Percentiles rank a stretch among this genome's conserved stretches.
phyloP scores from a whole-genome alignment of 1,284 basidiomycete species.

The Malassezia obtusa region DNA sequence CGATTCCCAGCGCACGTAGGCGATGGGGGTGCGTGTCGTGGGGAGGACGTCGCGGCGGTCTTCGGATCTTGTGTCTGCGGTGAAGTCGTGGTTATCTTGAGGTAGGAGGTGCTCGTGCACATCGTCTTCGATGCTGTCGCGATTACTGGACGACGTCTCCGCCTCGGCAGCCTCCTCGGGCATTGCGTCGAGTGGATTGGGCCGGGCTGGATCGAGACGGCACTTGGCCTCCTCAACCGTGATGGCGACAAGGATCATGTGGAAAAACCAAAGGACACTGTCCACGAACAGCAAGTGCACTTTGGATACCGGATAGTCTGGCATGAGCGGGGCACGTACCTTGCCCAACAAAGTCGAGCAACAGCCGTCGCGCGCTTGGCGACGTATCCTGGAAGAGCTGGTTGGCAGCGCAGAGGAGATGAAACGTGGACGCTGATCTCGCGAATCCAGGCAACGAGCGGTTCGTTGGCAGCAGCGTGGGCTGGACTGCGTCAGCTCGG shows the following conservation, averaged over 20 bases:
- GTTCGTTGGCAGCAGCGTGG: not conserved
- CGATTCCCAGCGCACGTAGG: conserved; percentile 1
- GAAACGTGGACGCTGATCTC: conserved; percentile 1
- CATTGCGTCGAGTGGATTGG: not conserved
- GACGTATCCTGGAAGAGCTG: conserved; percentile 6
- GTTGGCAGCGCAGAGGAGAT: not conserved
- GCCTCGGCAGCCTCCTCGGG: not conserved
- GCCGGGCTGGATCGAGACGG: not conserved
- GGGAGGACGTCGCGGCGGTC: conserved; percentile 1
- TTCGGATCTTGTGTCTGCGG: not conserved
- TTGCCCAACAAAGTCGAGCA: conserved; percentile 37
- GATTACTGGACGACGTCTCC: not conserved
- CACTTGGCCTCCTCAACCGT: conserved; percentile 18
- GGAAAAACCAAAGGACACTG: conserved; percentile 11
- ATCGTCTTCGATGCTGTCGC: not conserved
- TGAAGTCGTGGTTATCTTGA: not conserved
- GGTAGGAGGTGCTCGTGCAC: not conserved
- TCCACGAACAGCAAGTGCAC: conserved; percentile 22
- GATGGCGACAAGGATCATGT: conserved; percentile 17
- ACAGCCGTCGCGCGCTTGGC: conserved; percentile 9
- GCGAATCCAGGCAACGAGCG: not conserved
- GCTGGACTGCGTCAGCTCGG: conserved; percentile 4
- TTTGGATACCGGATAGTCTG: conserved; percentile 18
- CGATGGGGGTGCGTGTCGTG: conserved; percentile 2
- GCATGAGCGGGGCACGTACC: conserved; percentile 4